These are phyloP conservation scores for Nemania diffusa DNA, from an alignment of 2,329 filamentous ascomycete species.

Conservation along the genomic window DNA sequence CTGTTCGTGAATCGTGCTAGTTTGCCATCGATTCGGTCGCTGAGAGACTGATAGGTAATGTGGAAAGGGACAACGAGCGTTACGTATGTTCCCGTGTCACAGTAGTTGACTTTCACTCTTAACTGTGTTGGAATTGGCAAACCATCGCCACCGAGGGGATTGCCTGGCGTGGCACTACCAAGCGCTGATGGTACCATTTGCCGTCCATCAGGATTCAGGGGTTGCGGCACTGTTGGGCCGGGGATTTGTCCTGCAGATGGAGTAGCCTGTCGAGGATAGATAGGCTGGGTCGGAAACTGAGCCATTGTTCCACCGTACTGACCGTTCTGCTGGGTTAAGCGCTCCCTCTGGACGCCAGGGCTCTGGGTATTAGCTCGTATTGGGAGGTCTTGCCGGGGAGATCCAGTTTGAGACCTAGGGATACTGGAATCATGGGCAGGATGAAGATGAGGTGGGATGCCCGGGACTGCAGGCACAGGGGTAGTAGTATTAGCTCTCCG, in stretches of 20 bases:
- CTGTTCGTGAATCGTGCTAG: constrained; percentile 85
- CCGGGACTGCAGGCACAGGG: constrained; percentile 76
- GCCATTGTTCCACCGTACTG: constrained; percentile 64
- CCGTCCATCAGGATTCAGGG: constrained; percentile 53
- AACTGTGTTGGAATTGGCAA: constrained; percentile 75
- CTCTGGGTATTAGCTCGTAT: constrained; percentile 77
- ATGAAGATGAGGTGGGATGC: constrained; percentile 77
- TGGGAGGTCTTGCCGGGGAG: constrained; percentile 76
- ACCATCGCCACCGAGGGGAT: constrained; percentile 58
- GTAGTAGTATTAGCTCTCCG: constrained; percentile 64
- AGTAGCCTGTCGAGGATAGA: constrained; percentile 61
- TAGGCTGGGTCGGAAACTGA: constrained; percentile 66
- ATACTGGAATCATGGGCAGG: constrained; percentile 70
- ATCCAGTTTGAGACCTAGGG: constrained; percentile 83
- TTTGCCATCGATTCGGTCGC: constrained; percentile 96
- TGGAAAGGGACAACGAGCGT: constrained; percentile 97
- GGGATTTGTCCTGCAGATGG: constrained; percentile 52
- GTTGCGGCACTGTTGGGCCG: constrained; percentile 48
- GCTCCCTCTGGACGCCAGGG: constrained; percentile 73
- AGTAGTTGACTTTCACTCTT: constrained; percentile 96
- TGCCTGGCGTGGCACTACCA: constrained; percentile 50
- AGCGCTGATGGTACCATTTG: constrained; percentile 61
- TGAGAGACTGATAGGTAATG: constrained; percentile 91
- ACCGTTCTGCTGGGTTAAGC: constrained; percentile 59
- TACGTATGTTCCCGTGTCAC: constrained; percentile 84